Conservation (phyloP, 805 yeast species). For the Candida ortonii region DNA sequence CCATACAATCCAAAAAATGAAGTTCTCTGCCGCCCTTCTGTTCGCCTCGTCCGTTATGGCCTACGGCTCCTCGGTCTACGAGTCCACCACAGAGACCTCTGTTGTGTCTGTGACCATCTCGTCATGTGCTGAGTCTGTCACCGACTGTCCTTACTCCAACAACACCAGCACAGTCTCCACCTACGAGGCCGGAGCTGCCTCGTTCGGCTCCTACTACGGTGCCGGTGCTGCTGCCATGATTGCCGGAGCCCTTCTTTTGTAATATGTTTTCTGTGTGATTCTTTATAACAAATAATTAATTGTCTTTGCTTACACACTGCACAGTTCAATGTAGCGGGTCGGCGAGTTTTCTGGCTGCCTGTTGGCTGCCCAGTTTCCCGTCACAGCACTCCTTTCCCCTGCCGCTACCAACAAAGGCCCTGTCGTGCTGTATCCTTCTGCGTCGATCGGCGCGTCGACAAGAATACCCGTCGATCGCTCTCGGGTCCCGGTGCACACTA, state of each 20-base stretch:
- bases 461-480: too few relatives aligned
- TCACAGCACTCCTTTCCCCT: too few relatives aligned
- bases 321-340: too few relatives aligned
- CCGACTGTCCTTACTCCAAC: conserved; percentile 27
- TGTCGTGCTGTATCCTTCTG: too few relatives aligned
- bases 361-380: too few relatives aligned
- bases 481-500: too few relatives aligned
- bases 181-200: conserved; percentile 26
- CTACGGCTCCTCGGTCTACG: conserved; percentile 27
- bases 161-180: conserved; percentile 30
- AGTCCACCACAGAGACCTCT: conserved; percentile 32
- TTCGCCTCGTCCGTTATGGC: conserved; percentile 34
- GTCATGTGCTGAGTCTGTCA: conserved; percentile 37
- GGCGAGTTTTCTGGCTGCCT: too few relatives aligned
- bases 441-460: too few relatives aligned
- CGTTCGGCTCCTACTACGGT: conserved; percentile 24
- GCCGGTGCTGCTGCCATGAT: conserved; percentile 33
- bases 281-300: too few relatives aligned
- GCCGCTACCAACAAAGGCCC: too few relatives aligned
- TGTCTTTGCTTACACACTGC: too few relatives aligned
- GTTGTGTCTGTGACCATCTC: conserved; percentile 39
- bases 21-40: conserved; percentile 40
- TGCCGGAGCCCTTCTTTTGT: conserved; percentile 33
- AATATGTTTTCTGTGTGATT: too few relatives aligned
- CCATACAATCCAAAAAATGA: conserved; percentile 34